Percentiles rank a stretch among this genome's conserved stretches.
phyloP scores from a whole-genome alignment of 2,329 filamentous ascomycete species.

The Neofusicoccum sp. region DNA sequence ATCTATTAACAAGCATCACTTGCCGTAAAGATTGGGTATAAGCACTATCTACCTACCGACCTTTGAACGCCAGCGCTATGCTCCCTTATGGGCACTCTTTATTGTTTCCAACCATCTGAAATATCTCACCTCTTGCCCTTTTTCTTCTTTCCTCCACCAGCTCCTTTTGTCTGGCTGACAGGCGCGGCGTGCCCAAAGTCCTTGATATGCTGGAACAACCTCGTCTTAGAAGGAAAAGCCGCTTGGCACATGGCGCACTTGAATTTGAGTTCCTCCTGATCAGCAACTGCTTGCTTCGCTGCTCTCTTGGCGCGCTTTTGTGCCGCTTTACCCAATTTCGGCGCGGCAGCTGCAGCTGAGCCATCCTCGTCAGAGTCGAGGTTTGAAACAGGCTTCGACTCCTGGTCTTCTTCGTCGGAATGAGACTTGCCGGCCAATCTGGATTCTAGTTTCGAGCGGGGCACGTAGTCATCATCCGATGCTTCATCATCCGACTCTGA shows the following conservation, averaged over 20 bases:
- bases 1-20: too few species aligned
- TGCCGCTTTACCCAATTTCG: slow-evolving; percentile 52
- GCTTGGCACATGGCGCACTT: slow-evolving; percentile 80
- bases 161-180: slow-evolving; percentile 25
- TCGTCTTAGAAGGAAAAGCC: slow-evolving; percentile 72
- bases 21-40: not conserved
- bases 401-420: not conserved
- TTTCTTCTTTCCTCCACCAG: slow-evolving; percentile 25
- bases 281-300: slow-evolving; percentile 41
- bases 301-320: slow-evolving; percentile 51
- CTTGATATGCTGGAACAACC: slow-evolving; percentile 73
- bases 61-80: slow-evolving; percentile 11
- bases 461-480: slow-evolving; percentile 36
- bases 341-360: slow-evolving; percentile 24
- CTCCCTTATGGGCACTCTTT: not conserved
- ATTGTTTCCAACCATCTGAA: not conserved
- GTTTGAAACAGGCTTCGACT: not conserved
- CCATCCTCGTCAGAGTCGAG: slow-evolving; percentile 20
- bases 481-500: slow-evolving; percentile 23
- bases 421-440: slow-evolving; percentile 32
- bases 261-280: slow-evolving; percentile 49
- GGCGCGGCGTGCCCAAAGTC: slow-evolving; percentile 66
- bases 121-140: slow-evolving; percentile 24
- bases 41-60: not conserved
- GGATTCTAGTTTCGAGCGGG: slow-evolving; percentile 39